Evolutionary conservation across 2,329 filamentous ascomycete genomes (phyloP).

Genomic region (Verticillium zaregamsianum): DNA sequence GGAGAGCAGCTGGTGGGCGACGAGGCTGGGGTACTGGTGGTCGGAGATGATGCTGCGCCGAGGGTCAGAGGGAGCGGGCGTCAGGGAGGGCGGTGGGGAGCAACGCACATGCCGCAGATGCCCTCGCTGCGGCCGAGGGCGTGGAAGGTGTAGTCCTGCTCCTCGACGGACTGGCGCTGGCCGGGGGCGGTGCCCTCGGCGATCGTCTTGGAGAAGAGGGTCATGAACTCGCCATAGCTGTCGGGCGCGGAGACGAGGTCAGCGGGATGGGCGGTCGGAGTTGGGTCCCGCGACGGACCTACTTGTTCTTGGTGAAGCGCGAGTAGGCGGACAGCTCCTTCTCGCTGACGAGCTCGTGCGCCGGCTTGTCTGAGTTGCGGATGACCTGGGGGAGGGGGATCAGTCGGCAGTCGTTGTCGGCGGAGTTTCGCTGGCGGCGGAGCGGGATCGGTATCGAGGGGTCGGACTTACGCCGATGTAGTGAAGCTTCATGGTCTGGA

Average conservation of each 20-base stretch:
- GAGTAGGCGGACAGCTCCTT: slow-evolving; percentile 76
- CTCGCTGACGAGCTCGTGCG: slow-evolving; percentile 71
- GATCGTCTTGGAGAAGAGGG: slow-evolving; percentile 79
- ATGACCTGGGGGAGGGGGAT: slow-evolving; percentile 55
- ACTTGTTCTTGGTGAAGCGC: slow-evolving; percentile 73
- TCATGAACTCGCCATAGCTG: slow-evolving; percentile 63
- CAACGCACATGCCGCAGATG: slow-evolving; percentile 56
- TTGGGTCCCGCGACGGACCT: slow-evolving; percentile 21
- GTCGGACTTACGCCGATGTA: slow-evolving; percentile 70
- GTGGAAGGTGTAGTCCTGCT: slow-evolving; percentile 77
- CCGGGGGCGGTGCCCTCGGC: slow-evolving; percentile 81
- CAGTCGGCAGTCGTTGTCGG: slow-evolving; percentile 1
- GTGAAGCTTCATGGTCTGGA: slow-evolving; percentile 70
- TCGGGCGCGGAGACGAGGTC: slow-evolving; percentile 1
- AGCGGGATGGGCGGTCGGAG: slow-evolving; percentile 9
- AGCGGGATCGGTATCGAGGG: slow-evolving; percentile 15
- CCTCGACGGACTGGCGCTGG: slow-evolving; percentile 79
- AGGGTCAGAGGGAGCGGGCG: not conserved
- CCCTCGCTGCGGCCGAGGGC: slow-evolving; percentile 72
- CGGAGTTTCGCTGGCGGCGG: not conserved
- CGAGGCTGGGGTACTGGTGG: slow-evolving; percentile 69
- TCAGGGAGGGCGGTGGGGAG: not conserved
- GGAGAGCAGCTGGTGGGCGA: slow-evolving; percentile 80
- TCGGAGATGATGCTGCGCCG: slow-evolving; percentile 60
- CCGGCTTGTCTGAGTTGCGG: slow-evolving; percentile 72